Evolutionary conservation across 345 rosid genomes (phyloP), one percentile per base, ranked within the genome.

Genomic region (Sonneratia caseolaris): DNA sequence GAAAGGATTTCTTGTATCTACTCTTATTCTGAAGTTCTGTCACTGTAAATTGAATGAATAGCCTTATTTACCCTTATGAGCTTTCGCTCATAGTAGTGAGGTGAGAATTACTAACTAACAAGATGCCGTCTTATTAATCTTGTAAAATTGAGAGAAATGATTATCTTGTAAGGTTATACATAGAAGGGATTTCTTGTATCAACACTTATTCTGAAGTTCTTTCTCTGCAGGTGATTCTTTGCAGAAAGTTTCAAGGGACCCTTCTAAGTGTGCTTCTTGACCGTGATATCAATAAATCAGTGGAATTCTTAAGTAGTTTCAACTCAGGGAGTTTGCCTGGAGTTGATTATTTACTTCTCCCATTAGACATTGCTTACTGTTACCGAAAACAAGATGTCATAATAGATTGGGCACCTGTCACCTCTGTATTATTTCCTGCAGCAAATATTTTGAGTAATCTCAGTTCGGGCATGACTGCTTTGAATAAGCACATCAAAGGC

Each of bases 291-390:
- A 75, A 81, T 38, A 87, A 86, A 57, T 40, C 88, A 78, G 10
- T 42, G 14, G 82, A 81, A 70, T 76, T 71, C 57, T 74, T 84
- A 55, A 62, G 75, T 59, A 78, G 81, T 65, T 51, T 77, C 57
- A 77, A 74, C 40, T 68, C 45, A 4, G 76, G 68, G 68, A 74
- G 77, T 42, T 77, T 73, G 27, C 65, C 66, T 27, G 79, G 73
- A 7, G 74, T 87, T 45, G 96, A 94, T 80, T 94, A 88, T 81
- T 78, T 92, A 62, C 76, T 94, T 59, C 84, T 92, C 47, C 97
- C 99, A 47, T 76, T 84, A 22, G 69, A 68, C 57, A 59, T 61
- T 53, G 37, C 37, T 27, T 37, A 38, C 69, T 69, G 21, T 27
- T 37, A 43, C 69, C 70, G 21, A 37, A 57, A 73, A 15, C 74